These are phyloP conservation scores for Fusarium brachygibbosum DNA, from an alignment of 2,329 filamentous ascomycete genomes.

Conservation along the genomic window DNA sequence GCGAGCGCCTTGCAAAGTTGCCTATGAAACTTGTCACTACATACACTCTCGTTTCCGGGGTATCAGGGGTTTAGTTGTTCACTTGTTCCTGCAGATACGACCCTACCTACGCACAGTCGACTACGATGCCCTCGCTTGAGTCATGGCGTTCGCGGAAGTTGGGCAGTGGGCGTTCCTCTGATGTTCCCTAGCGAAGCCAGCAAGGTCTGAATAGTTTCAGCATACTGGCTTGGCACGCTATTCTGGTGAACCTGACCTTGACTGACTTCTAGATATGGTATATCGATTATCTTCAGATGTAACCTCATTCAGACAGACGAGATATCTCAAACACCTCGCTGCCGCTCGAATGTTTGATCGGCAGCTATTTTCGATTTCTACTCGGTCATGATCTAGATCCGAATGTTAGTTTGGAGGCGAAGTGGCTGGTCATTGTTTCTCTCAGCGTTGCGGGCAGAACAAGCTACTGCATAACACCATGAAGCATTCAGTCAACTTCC, in stretches of 20 bases:
- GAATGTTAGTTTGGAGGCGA: slow-evolving; percentile 10
- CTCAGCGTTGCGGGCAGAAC: neutral
- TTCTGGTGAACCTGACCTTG: slow-evolving; percentile 17
- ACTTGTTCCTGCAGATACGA: slow-evolving; percentile 42
- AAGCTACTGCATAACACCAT: slow-evolving; percentile 3
- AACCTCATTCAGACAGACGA: slow-evolving; percentile 33
- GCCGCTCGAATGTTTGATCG: slow-evolving; percentile 38
- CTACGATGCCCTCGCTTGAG: slow-evolving; percentile 37
- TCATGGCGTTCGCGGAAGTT: slow-evolving; percentile 35
- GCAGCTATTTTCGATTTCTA: slow-evolving; percentile 15
- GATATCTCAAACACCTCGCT: slow-evolving; percentile 31
- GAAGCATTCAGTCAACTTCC: slow-evolving; percentile 14
- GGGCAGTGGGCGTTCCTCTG: slow-evolving; percentile 17
- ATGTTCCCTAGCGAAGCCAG: slow-evolving; percentile 19
- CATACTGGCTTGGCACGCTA: slow-evolving; percentile 35
- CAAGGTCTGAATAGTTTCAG: slow-evolving; percentile 38
- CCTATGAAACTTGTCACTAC: slow-evolving; percentile 27
- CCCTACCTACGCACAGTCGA: slow-evolving; percentile 21
- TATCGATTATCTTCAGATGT: slow-evolving; percentile 19
- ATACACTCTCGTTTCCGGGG: slow-evolving; percentile 38
- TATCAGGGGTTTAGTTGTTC: slow-evolving; percentile 36
- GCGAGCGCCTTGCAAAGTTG: slow-evolving; percentile 28
- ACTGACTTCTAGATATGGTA: slow-evolving; percentile 21
- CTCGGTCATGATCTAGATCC: slow-evolving; percentile 29
- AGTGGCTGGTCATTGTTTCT: neutral